Conservation (phyloP, 2,329 filamentous ascomycete genomes). For the Claviceps maximensis region DNA sequence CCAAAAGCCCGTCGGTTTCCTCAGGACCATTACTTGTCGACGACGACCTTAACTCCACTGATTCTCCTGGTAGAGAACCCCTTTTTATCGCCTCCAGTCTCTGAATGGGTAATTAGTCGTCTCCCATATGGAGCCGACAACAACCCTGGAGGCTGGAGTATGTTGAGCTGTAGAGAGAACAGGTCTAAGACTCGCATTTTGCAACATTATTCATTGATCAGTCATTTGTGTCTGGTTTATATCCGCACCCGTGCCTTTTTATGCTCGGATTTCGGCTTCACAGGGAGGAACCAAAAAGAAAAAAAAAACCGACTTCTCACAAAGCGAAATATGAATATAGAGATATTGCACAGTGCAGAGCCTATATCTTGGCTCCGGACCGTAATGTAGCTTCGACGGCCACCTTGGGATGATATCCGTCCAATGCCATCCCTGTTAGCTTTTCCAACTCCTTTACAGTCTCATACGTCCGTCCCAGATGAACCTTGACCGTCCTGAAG, state of each 20-base stretch:
- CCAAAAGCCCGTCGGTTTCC: neutral
- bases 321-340: neutral
- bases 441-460: constrained; percentile 72
- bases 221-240: too few relatives aligned
- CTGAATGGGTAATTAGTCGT: too few relatives aligned
- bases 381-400: constrained; percentile 26
- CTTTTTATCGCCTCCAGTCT: too few relatives aligned
- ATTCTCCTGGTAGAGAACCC: neutral
- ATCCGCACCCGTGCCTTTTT: too few relatives aligned
- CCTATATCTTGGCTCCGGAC: constrained; percentile 29
- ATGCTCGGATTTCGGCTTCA: too few relatives aligned
- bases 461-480: constrained; percentile 61
- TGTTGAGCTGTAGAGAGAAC: too few relatives aligned
- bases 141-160: too few relatives aligned
- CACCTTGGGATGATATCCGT: constrained; percentile 39
- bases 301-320: too few relatives aligned
- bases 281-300: too few relatives aligned
- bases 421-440: constrained; percentile 54
- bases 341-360: neutral
- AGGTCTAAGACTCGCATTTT: too few relatives aligned
- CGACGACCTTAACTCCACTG: neutral
- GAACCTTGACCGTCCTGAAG: constrained; percentile 74
- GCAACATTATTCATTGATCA: too few relatives aligned
- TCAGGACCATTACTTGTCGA: neutral
- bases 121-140: too few relatives aligned